Base-by-base conservation (phyloP, 2,329 filamentous ascomycete species). In the Fusarium camptoceras region DNA sequence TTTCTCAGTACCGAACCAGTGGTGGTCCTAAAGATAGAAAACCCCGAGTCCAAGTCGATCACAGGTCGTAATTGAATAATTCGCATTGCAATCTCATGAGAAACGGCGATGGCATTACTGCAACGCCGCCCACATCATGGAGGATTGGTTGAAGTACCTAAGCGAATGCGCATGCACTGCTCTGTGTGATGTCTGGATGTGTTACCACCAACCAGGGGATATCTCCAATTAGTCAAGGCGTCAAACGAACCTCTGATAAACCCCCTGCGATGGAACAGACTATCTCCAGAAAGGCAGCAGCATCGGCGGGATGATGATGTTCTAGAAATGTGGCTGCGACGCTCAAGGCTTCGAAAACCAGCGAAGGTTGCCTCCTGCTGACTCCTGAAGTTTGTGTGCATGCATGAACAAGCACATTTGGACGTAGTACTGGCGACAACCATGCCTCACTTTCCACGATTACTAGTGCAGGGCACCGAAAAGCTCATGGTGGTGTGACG, bases 291-390 rank as follows among this genome's bases (percentile, higher is more conserved):
- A 70, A 34, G 31, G 43, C 43, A 51, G 42, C 31, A 60, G 30
- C 30, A 49, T 44, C 49, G 42, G 43, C 44, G 53, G n/a, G 34
- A 67, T 30, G 53, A 37, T 47, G 60, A 61, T 53, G 55, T 64
- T 73, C 59, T 71, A 64, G 61, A 71, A 74, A 62, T 46, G 67
- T 74, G 70, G 70, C 64, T 60, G 58, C 47, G 41, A 54, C 46
- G 57, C 44, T 48, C 43, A 49, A 67, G 63, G 54, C 66, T 64
- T 55, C 49, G 44, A 70, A 51, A 58, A 48, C 27, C n/a, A 63
- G 27, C 47, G 37, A 46, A 42, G 67, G 62, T 56, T 58, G 48
- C 67, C 41, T 58, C 54, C 62, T 55, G 34, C 34, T 37, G 34
- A 37, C 34, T 37, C 34, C 34, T 30, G 39, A 58, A 58, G 34